A percentile compares a stretch with the other conserved stretches of the same genome.
phyloP scores from a whole-genome alignment of 2,329 filamentous ascomycete genomes.

The Pseudopyricularia cyperi region DNA sequence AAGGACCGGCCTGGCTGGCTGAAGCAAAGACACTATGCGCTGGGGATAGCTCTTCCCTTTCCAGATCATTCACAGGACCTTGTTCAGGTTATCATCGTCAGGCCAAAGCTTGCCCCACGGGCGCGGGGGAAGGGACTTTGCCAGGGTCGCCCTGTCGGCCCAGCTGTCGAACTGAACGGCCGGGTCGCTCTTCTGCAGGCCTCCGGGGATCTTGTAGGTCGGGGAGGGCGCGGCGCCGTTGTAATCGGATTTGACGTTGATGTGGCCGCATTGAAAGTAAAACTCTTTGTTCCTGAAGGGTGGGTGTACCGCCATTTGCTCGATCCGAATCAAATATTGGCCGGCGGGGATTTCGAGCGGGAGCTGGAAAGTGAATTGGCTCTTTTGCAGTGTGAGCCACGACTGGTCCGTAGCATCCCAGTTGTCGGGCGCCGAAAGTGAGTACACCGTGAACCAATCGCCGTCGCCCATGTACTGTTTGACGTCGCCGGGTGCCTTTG shows the following conservation, averaged over 20 bases:
- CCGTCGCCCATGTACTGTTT: constrained; percentile 14
- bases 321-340: constrained; percentile 9
- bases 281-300: constrained; percentile 7
- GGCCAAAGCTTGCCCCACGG: constrained; percentile 6
- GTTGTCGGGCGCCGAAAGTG: constrained; percentile 5
- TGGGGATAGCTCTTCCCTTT: too few species aligned
- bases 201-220: constrained; percentile 5
- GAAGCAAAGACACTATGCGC: too few species aligned
- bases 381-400: constrained; percentile 6
- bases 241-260: constrained; percentile 7
- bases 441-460: constrained; percentile 13
- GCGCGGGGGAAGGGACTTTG: constrained; percentile 3
- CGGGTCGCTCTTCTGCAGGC: constrained; percentile 4
- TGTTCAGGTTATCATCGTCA: neutral
- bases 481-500: constrained; percentile 13
- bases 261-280: constrained; percentile 8
- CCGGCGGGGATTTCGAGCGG: constrained; percentile 7
- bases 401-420: constrained; percentile 8
- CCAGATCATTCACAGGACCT: too few species aligned
- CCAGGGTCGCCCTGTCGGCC: constrained; percentile 5
- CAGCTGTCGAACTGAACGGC: constrained; percentile 7
- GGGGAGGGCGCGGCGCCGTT: constrained; percentile 6
- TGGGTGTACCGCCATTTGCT: constrained; percentile 8
- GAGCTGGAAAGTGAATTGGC: constrained; percentile 7
- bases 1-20: too few species aligned